Evolutionary conservation across 2,329 filamentous ascomycete genomes (phyloP).

Genomic region (Pseudogymnoascus pannorum): DNA sequence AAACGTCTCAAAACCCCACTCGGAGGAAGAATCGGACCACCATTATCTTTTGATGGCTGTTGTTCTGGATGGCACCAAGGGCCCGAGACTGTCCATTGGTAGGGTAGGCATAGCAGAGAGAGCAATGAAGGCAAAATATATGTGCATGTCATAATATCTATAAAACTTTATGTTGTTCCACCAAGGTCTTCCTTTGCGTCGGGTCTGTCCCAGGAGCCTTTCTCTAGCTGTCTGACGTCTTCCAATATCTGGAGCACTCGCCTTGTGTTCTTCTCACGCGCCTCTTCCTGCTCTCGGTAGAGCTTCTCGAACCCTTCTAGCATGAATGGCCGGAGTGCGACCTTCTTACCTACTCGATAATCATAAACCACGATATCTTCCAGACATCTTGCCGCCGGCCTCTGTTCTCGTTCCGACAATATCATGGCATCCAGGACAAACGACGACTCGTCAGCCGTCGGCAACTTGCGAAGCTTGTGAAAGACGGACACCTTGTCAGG

Average conservation of each 20-base stretch:
- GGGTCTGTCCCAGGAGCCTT: slow-evolving; percentile 62
- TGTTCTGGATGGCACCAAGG: background rate
- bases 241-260: slow-evolving; percentile 50
- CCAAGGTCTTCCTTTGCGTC: slow-evolving; percentile 67
- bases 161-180: background rate
- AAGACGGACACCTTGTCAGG: slow-evolving; percentile 79
- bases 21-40: background rate
- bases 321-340: slow-evolving; percentile 52
- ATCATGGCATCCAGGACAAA: slow-evolving; percentile 58
- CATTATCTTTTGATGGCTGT: background rate
- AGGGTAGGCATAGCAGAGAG: background rate
- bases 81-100: background rate
- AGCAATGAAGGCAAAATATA: background rate
- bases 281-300: slow-evolving; percentile 54
- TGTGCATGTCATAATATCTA: background rate
- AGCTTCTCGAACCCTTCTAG: slow-evolving; percentile 50
- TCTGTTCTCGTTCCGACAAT: slow-evolving; percentile 66
- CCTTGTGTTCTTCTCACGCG: slow-evolving; percentile 43
- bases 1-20: background rate
- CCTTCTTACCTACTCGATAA: slow-evolving; percentile 52
- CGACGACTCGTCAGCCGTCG: slow-evolving; percentile 37
- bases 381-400: slow-evolving; percentile 63
- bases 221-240: slow-evolving; percentile 58
- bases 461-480: slow-evolving; percentile 61
- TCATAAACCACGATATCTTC: slow-evolving; percentile 81